Base-by-base conservation (phyloP, 106 monocot genomes). In the Phalaenopsis equestris region DNA sequence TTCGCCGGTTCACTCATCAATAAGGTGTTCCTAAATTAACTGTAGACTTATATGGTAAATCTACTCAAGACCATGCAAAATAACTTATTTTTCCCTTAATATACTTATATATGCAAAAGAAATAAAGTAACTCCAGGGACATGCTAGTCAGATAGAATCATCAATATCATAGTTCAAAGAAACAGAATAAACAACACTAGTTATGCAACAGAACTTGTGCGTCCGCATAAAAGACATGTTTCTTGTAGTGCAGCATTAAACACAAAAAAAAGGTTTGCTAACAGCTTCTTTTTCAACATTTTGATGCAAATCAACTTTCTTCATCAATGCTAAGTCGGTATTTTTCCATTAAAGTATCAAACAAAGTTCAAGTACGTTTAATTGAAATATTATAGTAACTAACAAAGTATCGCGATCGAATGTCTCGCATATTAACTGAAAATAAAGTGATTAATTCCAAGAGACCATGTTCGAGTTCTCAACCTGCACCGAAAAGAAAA, bases 11-110 rank as follows among this genome's bases (percentile, higher is more conserved):
- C 68, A 38, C 37, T 68, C 68, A 24, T 10, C 37, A 68, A 19
- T 67, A 67, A 68, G 38, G 68, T 68, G 37, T 16, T n/a, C 61
- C 61, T n/a, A 21, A 61, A 61, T 61, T 61, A 61, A 61, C 52
- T 52, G 52, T n/a, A 21, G 21, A 61, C 21, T 18, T 21, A 61
- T n/a, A 61, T 18, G 21, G 6, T 61, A 21, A 61, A 61, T 61
- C 61, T 61, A 61, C 61, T 5, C 21, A 61, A 61, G 21, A 21
- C 61, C 18, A 61, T 61, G 61, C 61, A n/a, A 61, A n/a, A 68
- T 37, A 70, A 8, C 70, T 38, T 14, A 36, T 70, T 38, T 65
- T 70, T 37, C 38, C 14, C 61, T 21, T n/a, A 70, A n/a, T 39
- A 15, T 3, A 70, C 70, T 70, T 70, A 11, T 14, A 68, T 10